Evolutionary conservation across 73 alveolate species (phyloP), one percentile per base, ranked within the genome.

Genomic region (Paramecium sexaurelia): DNA sequence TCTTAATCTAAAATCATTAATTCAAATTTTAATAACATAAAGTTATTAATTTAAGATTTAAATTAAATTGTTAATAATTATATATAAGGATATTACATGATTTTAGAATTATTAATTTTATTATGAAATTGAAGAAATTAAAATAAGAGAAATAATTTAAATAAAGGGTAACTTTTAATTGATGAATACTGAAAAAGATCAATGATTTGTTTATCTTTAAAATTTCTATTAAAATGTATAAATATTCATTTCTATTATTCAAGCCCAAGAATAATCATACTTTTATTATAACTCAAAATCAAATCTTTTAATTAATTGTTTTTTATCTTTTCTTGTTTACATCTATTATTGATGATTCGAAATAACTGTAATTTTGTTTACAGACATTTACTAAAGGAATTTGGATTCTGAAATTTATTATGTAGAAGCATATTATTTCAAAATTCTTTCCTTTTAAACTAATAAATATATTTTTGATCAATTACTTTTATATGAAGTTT

Each of bases 241-340:
- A 51, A 51, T 51, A 4, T 13, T 51, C 67, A 51, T 51, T 19
- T 51, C 15, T 17, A 0, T 51, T 51, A n/a, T 51, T 61, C 83
- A 61, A 29, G 83, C 83, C 83, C 83, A 61, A 61, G 83, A 61
- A 61, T 61, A 61, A 61, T 61, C 83, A 61, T 61, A 61, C 43
- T 61, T 61, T 61, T 61, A 61, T 20, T 29, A 29, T 61, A 61
- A 61, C 7, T 61, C 24, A 61, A 10, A 61, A 61, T 61, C 83
- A 32, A 61, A 61, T 61, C 43, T 61, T 20, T 61, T 61, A 32
- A 61, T 26, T 4, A 61, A 61, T 61, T 26, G 11, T 61, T 61
- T 61, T 61, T 61, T 61, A 61, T 61, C 83, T 19, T 29, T 61
- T 5, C 26, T 29, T 11, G 19, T 32, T 61, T 61, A 61, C 20